phyloP scores from a whole-genome alignment of 2,329 filamentous ascomycete genomes.

The Fusarium nisikadoi region DNA sequence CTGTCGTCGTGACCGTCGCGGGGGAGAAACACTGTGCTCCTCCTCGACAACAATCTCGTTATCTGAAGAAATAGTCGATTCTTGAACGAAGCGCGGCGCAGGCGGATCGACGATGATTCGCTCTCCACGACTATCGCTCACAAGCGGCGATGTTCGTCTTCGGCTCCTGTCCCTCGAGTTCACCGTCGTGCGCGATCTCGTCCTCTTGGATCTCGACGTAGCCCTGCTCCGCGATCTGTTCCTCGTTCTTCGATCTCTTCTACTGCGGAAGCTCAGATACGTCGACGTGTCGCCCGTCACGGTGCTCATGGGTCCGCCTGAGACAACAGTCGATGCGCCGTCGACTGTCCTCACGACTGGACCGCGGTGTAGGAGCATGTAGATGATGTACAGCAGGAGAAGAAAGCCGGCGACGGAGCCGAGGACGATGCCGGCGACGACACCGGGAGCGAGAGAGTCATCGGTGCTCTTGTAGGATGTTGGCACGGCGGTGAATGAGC shows the following conservation, averaged over 20 bases:
- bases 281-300: conserved; percentile 37
- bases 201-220: conserved; percentile 31
- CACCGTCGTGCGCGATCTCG: conserved; percentile 38
- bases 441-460: conserved; percentile 56
- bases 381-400: conserved; percentile 63
- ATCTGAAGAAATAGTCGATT: conserved; percentile 43
- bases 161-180: conserved; percentile 33
- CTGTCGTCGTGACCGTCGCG: conserved; percentile 37
- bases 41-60: conserved; percentile 54
- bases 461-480: conserved; percentile 49
- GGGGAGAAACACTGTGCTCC: conserved; percentile 45
- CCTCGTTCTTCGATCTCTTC: conserved; percentile 28
- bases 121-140: conserved; percentile 22
- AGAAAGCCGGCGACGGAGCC: conserved; percentile 62
- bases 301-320: conserved; percentile 33
- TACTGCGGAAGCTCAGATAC: conserved; percentile 37
- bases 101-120: conserved; percentile 45
- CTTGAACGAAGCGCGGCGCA: conserved; percentile 45
- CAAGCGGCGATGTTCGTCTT: conserved; percentile 36
- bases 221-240: conserved; percentile 27
- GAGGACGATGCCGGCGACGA: conserved; percentile 57
- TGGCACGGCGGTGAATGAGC: conserved; percentile 48
- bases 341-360: conserved; percentile 47
- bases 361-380: conserved; percentile 59
- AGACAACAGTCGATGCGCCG: conserved; percentile 23